These are phyloP conservation scores for Croton laevigatus DNA, from an alignment of 441 rosid genomes.

Conservation along the genomic window DNA sequence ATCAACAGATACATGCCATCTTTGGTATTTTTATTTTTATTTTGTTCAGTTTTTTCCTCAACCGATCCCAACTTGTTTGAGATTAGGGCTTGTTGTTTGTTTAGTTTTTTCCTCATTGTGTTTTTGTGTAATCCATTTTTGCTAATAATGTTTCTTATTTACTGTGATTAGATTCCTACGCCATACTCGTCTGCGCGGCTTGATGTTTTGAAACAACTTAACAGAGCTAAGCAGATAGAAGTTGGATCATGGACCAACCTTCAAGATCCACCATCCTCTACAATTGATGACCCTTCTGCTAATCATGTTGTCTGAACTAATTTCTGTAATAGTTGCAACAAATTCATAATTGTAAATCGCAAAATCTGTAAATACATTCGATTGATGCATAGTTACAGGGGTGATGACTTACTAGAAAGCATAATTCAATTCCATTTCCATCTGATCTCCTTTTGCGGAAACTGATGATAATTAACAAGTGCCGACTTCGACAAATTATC, in stretches of 20 bases:
- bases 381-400: neutral
- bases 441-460: neutral
- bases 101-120: neutral
- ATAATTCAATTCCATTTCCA: neutral
- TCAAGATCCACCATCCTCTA: constrained; percentile 30
- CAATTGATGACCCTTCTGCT: constrained; percentile 30
- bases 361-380: constrained; percentile 15
- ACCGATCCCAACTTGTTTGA: too few species aligned
- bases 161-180: constrained; percentile 55
- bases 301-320: constrained; percentile 3
- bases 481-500: neutral
- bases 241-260: constrained; percentile 43
- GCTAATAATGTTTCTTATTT: constrained; percentile 6
- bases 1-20: constrained; percentile 53
- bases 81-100: too few species aligned
- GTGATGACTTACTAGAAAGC: neutral
- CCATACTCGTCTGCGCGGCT: constrained; percentile 58
- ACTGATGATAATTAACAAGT: neutral
- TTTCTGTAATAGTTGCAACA: neutral
- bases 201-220: constrained; percentile 52
- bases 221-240: constrained; percentile 58
- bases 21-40: constrained; percentile 34
- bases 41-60: neutral
- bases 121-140: neutral
- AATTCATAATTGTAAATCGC: neutral